These are phyloP conservation scores for Starmera dryadoides DNA, from an alignment of 805 yeast species.

Conservation along the genomic window DNA sequence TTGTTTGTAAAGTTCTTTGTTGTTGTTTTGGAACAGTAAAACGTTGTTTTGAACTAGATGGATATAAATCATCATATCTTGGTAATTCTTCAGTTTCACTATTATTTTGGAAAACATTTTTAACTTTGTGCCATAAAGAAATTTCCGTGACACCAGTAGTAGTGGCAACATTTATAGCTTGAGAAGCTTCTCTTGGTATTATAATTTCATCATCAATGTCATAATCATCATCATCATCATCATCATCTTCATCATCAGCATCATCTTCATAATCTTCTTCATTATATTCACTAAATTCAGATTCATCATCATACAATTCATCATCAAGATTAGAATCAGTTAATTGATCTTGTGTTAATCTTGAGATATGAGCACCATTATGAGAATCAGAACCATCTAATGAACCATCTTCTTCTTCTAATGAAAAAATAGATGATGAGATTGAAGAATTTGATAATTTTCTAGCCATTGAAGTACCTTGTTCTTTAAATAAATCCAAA, in stretches of 20 bases:
- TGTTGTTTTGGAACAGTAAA: slow-evolving; percentile 10
- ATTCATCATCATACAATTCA: slow-evolving; percentile 16
- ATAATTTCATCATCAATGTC: background rate
- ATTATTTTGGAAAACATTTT: slow-evolving; percentile 21
- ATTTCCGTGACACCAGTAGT: slow-evolving; percentile 6
- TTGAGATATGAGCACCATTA: slow-evolving; percentile 25
- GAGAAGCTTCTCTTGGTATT: background rate
- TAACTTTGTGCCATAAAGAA: slow-evolving; percentile 30
- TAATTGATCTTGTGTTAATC: slow-evolving; percentile 23
- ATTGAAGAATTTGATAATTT: slow-evolving; percentile 18
- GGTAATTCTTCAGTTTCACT: slow-evolving; percentile 44
- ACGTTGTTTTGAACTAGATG: slow-evolving; percentile 23
- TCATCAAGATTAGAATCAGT: slow-evolving; percentile 19
- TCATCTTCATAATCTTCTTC: slow-evolving; percentile 19
- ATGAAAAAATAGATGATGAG: slow-evolving; percentile 22
- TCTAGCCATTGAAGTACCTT: slow-evolving; percentile 11
- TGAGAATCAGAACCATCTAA: slow-evolving; percentile 13
- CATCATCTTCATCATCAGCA: slow-evolving; percentile 14
- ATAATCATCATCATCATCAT: slow-evolving; percentile 5
- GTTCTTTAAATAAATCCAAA: slow-evolving; percentile 21
- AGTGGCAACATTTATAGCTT: background rate
- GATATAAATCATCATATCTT: slow-evolving; percentile 69
- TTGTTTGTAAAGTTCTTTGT: too few relatives aligned
- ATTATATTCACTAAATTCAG: slow-evolving; percentile 21
- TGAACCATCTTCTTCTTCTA: slow-evolving; percentile 9